Conservation (phyloP, 495 filamentous ascomycete species). For the Hyphodiscus hymeniophilus region DNA sequence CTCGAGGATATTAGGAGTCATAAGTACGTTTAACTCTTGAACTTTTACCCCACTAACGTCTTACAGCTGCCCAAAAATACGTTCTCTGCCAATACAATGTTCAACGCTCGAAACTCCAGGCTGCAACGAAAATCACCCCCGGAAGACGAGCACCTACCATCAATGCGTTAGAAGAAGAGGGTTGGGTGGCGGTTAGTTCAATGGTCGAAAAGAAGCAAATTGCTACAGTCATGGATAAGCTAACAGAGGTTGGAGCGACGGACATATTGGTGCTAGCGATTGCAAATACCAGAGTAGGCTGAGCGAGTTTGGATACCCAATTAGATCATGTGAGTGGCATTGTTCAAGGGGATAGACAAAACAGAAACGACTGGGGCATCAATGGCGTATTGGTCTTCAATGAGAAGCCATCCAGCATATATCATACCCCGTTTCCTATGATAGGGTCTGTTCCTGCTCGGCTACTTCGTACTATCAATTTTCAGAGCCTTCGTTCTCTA, state of each 20-base stretch:
- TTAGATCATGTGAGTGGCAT: constrained; percentile 5
- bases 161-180: constrained; percentile 74
- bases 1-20: constrained; percentile 80
- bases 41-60: constrained; percentile 2
- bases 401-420: too few species aligned
- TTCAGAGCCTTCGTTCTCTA: too few species aligned
- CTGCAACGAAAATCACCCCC: constrained; percentile 74
- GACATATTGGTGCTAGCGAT: constrained; percentile 88
- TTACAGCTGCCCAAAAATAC: constrained; percentile 75
- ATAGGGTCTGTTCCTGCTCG: too few species aligned
- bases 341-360: constrained; percentile 9
- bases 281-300: constrained; percentile 60
- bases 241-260: constrained; percentile 68
- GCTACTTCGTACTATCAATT: too few species aligned
- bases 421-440: too few species aligned
- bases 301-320: constrained; percentile 9
- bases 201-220: constrained; percentile 93
- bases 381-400: too few species aligned
- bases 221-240: constrained; percentile 83
- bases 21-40: constrained; percentile 53
- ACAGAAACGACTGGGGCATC: not conserved
- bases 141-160: constrained; percentile 92
- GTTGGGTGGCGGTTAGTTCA: constrained; percentile 85
- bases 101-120: constrained; percentile 52
- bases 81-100: constrained; percentile 97